These are phyloP conservation scores for Chalaropsis ovoidea DNA, from an alignment of 2,329 filamentous ascomycete species.

Conservation along the genomic window DNA sequence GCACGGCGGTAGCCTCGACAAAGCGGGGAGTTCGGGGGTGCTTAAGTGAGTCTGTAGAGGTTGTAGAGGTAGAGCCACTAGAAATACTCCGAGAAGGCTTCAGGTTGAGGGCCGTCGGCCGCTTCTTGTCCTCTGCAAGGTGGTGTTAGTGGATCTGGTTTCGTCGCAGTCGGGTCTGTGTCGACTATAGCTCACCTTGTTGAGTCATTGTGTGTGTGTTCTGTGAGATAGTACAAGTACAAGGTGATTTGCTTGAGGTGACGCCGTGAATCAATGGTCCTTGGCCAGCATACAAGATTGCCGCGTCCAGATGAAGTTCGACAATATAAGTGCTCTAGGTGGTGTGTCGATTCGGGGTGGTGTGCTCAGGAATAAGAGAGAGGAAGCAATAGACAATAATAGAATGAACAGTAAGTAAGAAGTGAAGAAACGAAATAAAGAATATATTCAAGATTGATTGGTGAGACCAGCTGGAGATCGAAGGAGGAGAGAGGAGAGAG, in stretches of 20 bases:
- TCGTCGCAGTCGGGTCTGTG: neutral
- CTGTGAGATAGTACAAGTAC: neutral
- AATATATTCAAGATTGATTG: slow-evolving; percentile 33
- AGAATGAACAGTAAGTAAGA: slow-evolving; percentile 26
- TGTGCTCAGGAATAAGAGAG: neutral
- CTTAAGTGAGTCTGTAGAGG: slow-evolving; percentile 50
- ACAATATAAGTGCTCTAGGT: neutral
- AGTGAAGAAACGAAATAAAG: slow-evolving; percentile 31
- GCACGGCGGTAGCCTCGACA: slow-evolving; percentile 66
- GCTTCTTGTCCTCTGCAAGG: slow-evolving; percentile 43
- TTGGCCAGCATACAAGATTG: neutral
- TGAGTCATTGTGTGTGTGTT: slow-evolving; percentile 31
- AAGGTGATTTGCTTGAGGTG: neutral
- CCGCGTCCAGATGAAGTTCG: neutral
- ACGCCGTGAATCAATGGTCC: neutral
- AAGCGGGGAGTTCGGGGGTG: slow-evolving; percentile 66
- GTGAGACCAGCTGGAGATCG: slow-evolving; percentile 49
- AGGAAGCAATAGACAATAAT: slow-evolving; percentile 13
- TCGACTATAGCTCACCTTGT: slow-evolving; percentile 34
- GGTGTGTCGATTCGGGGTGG: neutral
- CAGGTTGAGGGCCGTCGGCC: slow-evolving; percentile 47
- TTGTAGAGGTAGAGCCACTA: slow-evolving; percentile 38
- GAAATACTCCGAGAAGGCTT: slow-evolving; percentile 40
- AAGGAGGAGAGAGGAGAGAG: slow-evolving; percentile 32
- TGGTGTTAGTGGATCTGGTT: slow-evolving; percentile 28